phyloP scores from a whole-genome alignment of 345 rosid species.

The Excoecaria cochinchinensis region DNA sequence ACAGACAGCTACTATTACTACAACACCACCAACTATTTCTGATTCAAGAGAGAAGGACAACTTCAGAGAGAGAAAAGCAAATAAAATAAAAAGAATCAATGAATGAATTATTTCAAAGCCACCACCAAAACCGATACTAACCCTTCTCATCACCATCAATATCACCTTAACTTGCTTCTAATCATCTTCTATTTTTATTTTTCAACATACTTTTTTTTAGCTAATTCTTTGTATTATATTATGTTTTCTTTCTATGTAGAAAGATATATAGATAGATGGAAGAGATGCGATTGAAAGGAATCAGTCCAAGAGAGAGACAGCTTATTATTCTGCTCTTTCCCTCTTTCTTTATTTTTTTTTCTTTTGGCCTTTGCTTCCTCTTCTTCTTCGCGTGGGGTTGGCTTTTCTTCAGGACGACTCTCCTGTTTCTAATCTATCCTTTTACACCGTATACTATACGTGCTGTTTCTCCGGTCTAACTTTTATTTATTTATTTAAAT shows the following conservation, averaged over 20 bases:
- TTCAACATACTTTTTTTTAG: no score
- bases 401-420: constrained; percentile 23
- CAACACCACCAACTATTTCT: no score
- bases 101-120: background rate
- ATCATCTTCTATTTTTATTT: no score
- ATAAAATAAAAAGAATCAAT: background rate
- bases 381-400: constrained; percentile 24
- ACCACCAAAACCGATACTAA: no score
- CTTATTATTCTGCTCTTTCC: constrained; percentile 28
- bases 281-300: constrained; percentile 27
- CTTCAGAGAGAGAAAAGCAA: background rate
- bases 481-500: background rate
- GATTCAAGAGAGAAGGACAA: no score
- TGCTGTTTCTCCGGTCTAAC: background rate
- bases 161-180: background rate
- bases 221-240: background rate
- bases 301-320: constrained; percentile 27
- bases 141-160: no score
- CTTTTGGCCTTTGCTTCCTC: constrained; percentile 11
- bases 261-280: background rate
- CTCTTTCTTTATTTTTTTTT: background rate
- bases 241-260: background rate
- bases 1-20: no score
- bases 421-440: constrained; percentile 5
- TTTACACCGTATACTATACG: background rate